A percentile compares a stretch with the other conserved stretches of the same genome.
These are phyloP conservation scores for Sporothrix sp. DNA, from an alignment of 2,329 filamentous ascomycete species.

Conservation along the genomic window DNA sequence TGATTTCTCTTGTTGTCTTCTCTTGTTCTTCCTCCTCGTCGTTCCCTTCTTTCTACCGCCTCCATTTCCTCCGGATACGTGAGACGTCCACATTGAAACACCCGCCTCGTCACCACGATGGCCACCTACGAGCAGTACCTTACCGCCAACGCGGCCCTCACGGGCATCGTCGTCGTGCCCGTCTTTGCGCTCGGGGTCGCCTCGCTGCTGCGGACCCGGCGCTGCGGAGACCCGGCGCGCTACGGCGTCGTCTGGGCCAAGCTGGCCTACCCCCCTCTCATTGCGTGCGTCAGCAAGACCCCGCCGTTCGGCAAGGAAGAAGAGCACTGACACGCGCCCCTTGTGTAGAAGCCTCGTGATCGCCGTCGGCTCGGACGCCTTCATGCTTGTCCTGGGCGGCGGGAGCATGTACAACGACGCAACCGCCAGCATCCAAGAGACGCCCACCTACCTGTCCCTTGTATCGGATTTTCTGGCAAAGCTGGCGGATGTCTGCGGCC, in stretches of 20 bases:
- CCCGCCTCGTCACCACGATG: too few species aligned
- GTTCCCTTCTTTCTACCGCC: too few species aligned
- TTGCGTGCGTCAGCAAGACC: conserved; percentile 18
- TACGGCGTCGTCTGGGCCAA: conserved; percentile 19
- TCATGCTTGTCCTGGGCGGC: too few species aligned
- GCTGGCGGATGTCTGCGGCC: conserved; percentile 15
- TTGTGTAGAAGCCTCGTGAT: conserved; percentile 3
- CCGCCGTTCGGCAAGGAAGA: too few species aligned
- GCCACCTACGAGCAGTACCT: too few species aligned
- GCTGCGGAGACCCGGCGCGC: conserved; percentile 19
- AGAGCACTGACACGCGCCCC: too few species aligned
- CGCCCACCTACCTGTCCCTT: conserved; percentile 2
- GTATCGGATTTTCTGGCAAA: conserved; percentile 8
- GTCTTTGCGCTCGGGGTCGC: conserved; percentile 18
- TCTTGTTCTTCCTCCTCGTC: neutral
- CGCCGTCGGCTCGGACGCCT: neutral
- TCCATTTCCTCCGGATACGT: too few species aligned
- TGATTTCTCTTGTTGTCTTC: neutral
- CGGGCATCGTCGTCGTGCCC: conserved; percentile 17
- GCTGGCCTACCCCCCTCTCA: conserved; percentile 13
- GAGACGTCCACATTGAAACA: too few species aligned
- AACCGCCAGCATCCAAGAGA: neutral
- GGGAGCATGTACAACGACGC: neutral
- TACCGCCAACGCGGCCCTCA: neutral
- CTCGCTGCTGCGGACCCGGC: conserved; percentile 15